Evolutionary conservation across 1,139 yeast genomes (phyloP), one percentile per base, ranked within the genome.

Genomic region (Hemisphaericaspora xylofermentans): DNA sequence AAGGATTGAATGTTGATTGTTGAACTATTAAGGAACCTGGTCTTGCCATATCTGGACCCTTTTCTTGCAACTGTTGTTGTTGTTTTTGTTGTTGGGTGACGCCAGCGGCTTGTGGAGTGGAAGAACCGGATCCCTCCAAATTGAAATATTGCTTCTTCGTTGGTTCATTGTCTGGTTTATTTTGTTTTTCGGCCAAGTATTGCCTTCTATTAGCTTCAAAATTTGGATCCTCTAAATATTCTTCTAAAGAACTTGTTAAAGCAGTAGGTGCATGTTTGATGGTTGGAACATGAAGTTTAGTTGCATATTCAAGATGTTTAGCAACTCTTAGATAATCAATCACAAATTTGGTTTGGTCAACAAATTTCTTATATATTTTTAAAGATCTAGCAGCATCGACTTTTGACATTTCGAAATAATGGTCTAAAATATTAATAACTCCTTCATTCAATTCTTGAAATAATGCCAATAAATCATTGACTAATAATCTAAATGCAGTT

Each of bases 201-300:
- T 87, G 95, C 47, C 81, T 70, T 61, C 95, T 78, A 58, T 88
- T 88, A 8, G 68, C 65, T 54, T 88, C 96, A 61, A 87, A 88
- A 55, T 84, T 85, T n/a, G 88, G 88, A 59, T 86, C 96, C 56
- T 82, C 77, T 53, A 93, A 68, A 61, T 93, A 94, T 52, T 91
- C 97, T 57, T 88, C 95, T 43, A 93, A 74, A 12, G 95, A 84
- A 32, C 83, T 76, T 7, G 96, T 86, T 53, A 93, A 74, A 21
- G 96, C 94, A 2, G 97, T 91, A 12, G 98, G 98, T 0, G 98
- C 97, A 63, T 93, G 98, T 60, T 88, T 88, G 46, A 93, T 91
- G 12, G 96, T 91, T 21, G 98, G 98, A 24, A 93, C 96, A 57
- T 86, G 89, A 46, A 93, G 70, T 54, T 89, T 89, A 1, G 98